A percentile compares a stretch with the other conserved stretches of the same genome.
Evolutionary conservation across 805 yeast genomes (phyloP).

Genomic region (Teunomyces funiuensis): DNA sequence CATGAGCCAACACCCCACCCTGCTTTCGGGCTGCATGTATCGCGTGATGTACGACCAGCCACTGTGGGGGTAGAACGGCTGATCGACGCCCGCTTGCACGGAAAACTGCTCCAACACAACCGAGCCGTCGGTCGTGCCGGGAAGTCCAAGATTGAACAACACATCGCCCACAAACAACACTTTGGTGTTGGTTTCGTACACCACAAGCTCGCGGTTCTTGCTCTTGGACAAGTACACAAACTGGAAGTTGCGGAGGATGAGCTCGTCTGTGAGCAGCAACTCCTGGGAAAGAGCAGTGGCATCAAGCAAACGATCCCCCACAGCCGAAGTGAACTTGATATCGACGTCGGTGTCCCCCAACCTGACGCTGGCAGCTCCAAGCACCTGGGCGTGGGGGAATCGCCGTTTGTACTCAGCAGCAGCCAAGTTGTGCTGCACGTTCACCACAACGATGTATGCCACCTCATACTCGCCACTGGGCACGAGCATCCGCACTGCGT

Average conservation of each 20-base stretch:
- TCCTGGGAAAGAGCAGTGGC: constrained; percentile 14
- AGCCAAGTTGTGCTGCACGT: constrained; percentile 14
- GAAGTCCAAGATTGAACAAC: constrained; percentile 12
- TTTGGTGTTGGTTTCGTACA: constrained; percentile 12
- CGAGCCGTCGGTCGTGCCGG: constrained; percentile 9
- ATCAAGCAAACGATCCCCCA: constrained; percentile 19
- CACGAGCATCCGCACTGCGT: constrained; percentile 13
- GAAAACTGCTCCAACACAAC: constrained; percentile 14
- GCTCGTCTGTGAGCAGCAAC: constrained; percentile 8
- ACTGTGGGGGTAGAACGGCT: constrained; percentile 12
- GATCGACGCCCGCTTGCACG: constrained; percentile 12
- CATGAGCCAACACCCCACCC: constrained; percentile 8
- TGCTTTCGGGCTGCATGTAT: constrained; percentile 12
- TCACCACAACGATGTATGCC: constrained; percentile 14
- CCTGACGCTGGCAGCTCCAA: constrained; percentile 10
- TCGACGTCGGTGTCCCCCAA: constrained; percentile 7
- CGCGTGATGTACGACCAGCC: constrained; percentile 15
- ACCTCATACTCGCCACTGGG: constrained; percentile 10
- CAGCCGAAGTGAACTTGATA: background rate
- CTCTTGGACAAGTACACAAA: constrained; percentile 12
- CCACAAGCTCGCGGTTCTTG: constrained; percentile 15
- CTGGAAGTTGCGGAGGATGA: constrained; percentile 11
- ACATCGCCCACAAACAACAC: constrained; percentile 14
- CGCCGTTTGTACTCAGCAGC: constrained; percentile 10
- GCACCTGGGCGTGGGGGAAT: constrained; percentile 14